Percentiles rank a stretch among this genome's conserved stretches.
Evolutionary conservation across 441 rosid genomes (phyloP).

Genomic region (Populus hybrid): DNA sequence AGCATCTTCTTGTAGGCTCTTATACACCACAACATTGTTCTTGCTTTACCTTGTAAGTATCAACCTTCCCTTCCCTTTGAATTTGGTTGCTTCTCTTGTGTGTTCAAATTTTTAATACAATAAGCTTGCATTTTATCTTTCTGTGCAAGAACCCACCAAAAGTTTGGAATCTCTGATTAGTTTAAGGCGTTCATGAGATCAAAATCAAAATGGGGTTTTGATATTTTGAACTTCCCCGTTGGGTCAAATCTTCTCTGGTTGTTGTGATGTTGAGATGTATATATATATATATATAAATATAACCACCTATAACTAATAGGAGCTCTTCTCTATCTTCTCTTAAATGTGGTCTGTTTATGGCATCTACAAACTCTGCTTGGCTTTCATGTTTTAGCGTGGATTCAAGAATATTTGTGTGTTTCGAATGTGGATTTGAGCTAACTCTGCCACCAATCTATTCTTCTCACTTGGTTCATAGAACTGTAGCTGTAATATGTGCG

Average conservation of each 20-base stretch:
- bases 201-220: slow-evolving; percentile 22
- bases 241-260: slow-evolving; percentile 4
- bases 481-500: not conserved
- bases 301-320: slow-evolving; percentile 4
- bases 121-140: slow-evolving; percentile 9
- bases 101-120: not conserved
- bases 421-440: not conserved
- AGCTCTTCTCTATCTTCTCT: not conserved
- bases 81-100: slow-evolving; percentile 28
- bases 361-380: not conserved
- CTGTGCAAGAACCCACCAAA: slow-evolving; percentile 26
- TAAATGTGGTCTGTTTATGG: not conserved
- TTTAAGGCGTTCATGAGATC: slow-evolving; percentile 20
- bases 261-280: not conserved
- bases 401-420: not conserved
- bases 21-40: slow-evolving; percentile 30
- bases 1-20: slow-evolving; percentile 51
- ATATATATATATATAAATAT: not conserved
- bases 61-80: slow-evolving; percentile 49
- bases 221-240: slow-evolving; percentile 4
- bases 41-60: slow-evolving; percentile 59
- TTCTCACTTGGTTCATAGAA: slow-evolving; percentile 3
- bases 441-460: slow-evolving; percentile 3
- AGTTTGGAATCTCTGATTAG: slow-evolving; percentile 39
- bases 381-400: not conserved